Evolutionary conservation across 2,329 filamentous ascomycete genomes (phyloP), one percentile per base, ranked within the genome.

Genomic region (Cladosporium sp.): DNA sequence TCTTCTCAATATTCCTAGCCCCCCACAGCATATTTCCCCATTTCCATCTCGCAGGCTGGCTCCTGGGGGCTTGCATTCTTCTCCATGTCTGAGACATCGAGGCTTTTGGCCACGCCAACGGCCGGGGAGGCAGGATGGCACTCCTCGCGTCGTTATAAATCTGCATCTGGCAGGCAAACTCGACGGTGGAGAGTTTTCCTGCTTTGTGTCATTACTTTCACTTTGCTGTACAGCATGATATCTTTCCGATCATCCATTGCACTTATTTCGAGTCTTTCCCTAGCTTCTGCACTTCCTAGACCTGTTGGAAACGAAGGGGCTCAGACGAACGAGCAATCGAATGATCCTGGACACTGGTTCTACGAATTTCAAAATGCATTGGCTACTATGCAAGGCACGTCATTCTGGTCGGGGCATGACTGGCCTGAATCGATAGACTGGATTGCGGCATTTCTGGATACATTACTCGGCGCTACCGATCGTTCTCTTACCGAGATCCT

Each of bases 351-450:
- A 15, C 36, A 48, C 36, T 65, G 61, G 60, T 57, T 63, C 11
- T 55, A 57, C 11, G 53, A 63, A 40, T 58, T 60, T 7, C 43
- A 51, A 67, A 51, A 54, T 19, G 57, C 57, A 7, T 33, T 66
- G 22, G 51, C 52, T 32, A 57, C 55, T 1, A 58, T 65, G 60
- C 62, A 66, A 43, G 47, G 22, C 8, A 38, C 45, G 13, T 58
- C 53, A 1, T 66, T 56, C 49, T 66, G 59, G 59, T 62, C 64
- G 40, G 63, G 61, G 7, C 57, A 60, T 5, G 60, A 61, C 43
- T 65, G 59, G 60, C 58, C 59, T 1, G 50, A 38, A 4, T 57
- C 57, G 6, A 53, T 62, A 19, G 60, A 66, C 50, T 66, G 63
- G 63, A 58, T 59, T 1, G 57, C 57, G 8, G 63, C 63, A 13